Percentiles rank a stretch among this genome's conserved stretches.
These are phyloP conservation scores for Camelina sativa DNA, from an alignment of 345 rosid species.

Conservation along the genomic window DNA sequence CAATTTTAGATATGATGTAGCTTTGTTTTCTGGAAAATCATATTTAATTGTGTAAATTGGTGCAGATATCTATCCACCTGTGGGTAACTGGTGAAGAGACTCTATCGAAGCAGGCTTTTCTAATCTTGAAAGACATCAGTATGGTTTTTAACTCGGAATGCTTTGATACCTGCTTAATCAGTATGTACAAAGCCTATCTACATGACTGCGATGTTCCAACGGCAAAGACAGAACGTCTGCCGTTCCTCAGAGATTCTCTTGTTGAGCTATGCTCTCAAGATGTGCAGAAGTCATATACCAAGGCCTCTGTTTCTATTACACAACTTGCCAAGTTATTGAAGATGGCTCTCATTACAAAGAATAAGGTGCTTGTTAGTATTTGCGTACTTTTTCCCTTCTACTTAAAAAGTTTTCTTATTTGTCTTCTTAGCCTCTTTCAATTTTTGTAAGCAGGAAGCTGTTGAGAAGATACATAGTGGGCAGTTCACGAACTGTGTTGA, in stretches of 20 bases:
- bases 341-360: constrained; percentile 67
- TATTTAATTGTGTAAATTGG: constrained; percentile 23
- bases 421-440: constrained; percentile 35
- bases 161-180: constrained; percentile 63
- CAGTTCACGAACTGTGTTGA: constrained; percentile 77
- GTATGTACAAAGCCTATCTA: constrained; percentile 70
- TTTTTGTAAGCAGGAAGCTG: constrained; percentile 70
- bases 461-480: constrained; percentile 81
- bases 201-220: constrained; percentile 65
- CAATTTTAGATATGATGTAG: background rate
- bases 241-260: constrained; percentile 67
- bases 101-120: constrained; percentile 61
- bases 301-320: constrained; percentile 62
- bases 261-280: constrained; percentile 80
- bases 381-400: constrained; percentile 18
- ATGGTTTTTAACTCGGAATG: constrained; percentile 61
- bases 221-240: constrained; percentile 51
- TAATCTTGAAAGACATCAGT: constrained; percentile 64
- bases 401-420: constrained; percentile 7
- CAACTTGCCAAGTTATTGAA: constrained; percentile 78
- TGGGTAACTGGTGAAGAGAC: constrained; percentile 78
- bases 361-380: constrained; percentile 55
- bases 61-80: constrained; percentile 72
- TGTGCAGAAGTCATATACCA: constrained; percentile 69
- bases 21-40: constrained; percentile 12